These are phyloP conservation scores for Hypsizygus marmoreus DNA, from an alignment of 768 basidiomycete genomes.

Conservation along the genomic window DNA sequence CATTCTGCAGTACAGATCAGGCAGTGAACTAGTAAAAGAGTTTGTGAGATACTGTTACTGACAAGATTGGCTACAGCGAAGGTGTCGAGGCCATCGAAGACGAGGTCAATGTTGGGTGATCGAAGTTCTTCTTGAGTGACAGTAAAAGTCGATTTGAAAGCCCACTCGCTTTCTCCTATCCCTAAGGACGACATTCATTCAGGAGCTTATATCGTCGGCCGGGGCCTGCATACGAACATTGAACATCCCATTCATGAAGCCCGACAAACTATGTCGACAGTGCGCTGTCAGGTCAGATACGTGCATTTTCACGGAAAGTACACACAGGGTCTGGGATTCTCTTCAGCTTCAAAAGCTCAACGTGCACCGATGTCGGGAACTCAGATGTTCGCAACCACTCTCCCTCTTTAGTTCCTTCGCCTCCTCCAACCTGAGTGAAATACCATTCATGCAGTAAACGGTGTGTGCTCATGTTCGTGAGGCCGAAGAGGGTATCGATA, in stretches of 20 bases:
- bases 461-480: conserved; percentile 10
- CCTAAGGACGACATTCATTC: conserved; percentile 45
- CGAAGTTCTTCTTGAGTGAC: conserved; percentile 48
- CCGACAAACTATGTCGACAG: conserved; percentile 59
- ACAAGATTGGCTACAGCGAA: conserved; percentile 48
- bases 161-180: conserved; percentile 88
- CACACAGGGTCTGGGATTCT: conserved; percentile 84
- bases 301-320: conserved; percentile 13
- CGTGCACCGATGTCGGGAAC: conserved; percentile 87
- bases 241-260: conserved; percentile 86
- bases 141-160: conserved; percentile 69
- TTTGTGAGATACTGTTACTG: neutral
- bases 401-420: conserved; percentile 54
- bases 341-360: conserved; percentile 72
- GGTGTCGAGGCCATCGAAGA: conserved; percentile 92
- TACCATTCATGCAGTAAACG: conserved; percentile 52
- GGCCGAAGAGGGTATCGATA: no score
- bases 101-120: conserved; percentile 61
- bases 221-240: conserved; percentile 56
- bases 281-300: no score
- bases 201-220: neutral
- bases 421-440: conserved; percentile 69
- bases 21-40: no score
- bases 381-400: conserved; percentile 68
- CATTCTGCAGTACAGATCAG: no score